A percentile compares a stretch with the other conserved stretches of the same genome.
Evolutionary conservation across 164 flowering plant species (phyloP).

Genomic region (Vitis amurensis): DNA sequence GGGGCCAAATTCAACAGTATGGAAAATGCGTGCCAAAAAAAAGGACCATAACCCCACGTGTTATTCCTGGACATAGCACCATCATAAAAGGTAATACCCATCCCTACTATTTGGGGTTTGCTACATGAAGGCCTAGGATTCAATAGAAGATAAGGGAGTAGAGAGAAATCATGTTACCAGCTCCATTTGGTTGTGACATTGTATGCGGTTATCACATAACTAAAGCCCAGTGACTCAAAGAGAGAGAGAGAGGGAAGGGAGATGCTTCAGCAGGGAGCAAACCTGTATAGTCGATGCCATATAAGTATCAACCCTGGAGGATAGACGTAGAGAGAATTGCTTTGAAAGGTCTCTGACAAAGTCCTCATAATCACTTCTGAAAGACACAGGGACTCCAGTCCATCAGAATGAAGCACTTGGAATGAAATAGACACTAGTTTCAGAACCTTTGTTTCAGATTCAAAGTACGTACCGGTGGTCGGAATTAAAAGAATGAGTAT

Average conservation of each 20-base stretch:
- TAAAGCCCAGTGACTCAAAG: neutral
- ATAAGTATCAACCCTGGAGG: constrained; percentile 63
- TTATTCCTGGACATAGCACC: too few relatives aligned
- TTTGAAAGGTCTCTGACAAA: constrained; percentile 72
- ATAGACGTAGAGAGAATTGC: constrained; percentile 54
- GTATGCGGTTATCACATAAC: neutral
- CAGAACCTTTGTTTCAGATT: neutral
- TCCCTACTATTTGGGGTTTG: too few relatives aligned
- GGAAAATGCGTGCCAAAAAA: too few relatives aligned
- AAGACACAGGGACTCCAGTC: neutral
- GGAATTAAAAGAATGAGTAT: constrained; percentile 56
- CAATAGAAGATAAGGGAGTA: too few relatives aligned
- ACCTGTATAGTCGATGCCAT: constrained; percentile 86
- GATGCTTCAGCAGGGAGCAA: constrained; percentile 2
- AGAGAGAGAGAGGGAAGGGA: neutral
- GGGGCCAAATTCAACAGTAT: too few relatives aligned
- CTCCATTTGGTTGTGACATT: too few relatives aligned
- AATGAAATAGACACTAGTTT: neutral
- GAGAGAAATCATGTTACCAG: too few relatives aligned
- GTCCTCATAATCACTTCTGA: constrained; percentile 84
- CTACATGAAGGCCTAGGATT: too few relatives aligned
- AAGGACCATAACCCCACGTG: too few relatives aligned
- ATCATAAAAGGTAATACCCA: too few relatives aligned
- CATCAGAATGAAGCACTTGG: neutral
- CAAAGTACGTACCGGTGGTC: constrained; percentile 69